Evolutionary conservation across 768 basidiomycete species (phyloP).

Genomic region (Sporobolomyces phaffii): DNA sequence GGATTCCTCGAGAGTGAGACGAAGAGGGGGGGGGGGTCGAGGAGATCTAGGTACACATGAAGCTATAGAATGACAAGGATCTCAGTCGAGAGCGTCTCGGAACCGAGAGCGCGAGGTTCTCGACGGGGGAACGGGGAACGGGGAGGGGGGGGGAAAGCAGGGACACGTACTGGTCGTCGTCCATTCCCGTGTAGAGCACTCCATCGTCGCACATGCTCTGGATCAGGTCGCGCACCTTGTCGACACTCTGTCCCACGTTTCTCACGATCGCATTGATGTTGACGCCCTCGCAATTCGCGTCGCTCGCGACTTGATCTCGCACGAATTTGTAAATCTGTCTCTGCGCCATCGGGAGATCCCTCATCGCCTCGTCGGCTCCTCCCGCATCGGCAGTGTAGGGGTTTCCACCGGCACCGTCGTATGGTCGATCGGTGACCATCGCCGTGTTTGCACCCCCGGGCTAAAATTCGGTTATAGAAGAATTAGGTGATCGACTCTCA

Average conservation of each 20-base stretch:
- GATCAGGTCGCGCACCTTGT: slow-evolving; percentile 61
- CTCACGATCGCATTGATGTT: slow-evolving; percentile 68
- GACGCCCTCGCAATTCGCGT: slow-evolving; percentile 59
- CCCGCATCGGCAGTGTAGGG: slow-evolving; percentile 21
- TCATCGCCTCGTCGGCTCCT: slow-evolving; percentile 48
- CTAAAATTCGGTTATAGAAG: no score
- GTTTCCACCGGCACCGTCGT: slow-evolving; percentile 34
- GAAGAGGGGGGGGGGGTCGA: no score
- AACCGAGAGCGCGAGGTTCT: no score
- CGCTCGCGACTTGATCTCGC: slow-evolving; percentile 43
- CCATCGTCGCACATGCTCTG: slow-evolving; percentile 76
- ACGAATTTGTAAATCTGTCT: slow-evolving; percentile 65
- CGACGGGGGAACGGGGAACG: background rate
- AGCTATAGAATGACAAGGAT: no score
- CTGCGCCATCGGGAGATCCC: slow-evolving; percentile 58
- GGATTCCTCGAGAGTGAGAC: no score
- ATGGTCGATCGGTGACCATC: slow-evolving; percentile 2
- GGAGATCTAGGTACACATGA: no score
- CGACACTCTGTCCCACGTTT: slow-evolving; percentile 57
- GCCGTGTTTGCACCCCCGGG: slow-evolving; percentile 19
- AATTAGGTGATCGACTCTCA: no score
- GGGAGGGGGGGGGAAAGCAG: background rate
- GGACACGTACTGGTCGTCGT: slow-evolving; percentile 33
- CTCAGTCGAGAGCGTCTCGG: no score
- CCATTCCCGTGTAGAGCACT: slow-evolving; percentile 61